Base-by-base conservation (phyloP, 1,139 yeast species). In the Lodderomyces theae region DNA sequence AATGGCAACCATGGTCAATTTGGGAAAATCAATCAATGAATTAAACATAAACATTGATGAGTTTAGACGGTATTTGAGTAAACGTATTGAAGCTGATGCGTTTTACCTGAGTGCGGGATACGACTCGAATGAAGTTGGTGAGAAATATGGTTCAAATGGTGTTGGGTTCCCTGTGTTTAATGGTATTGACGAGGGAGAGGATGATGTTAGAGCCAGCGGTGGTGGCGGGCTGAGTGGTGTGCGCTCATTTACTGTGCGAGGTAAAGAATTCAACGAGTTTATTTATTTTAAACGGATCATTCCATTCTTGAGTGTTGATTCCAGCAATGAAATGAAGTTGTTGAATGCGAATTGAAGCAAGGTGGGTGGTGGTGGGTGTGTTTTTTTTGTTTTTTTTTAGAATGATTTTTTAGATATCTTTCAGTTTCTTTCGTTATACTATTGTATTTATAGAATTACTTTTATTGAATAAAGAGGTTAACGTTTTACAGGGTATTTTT, bases 1-100 rank as follows among this genome's bases (percentile, higher is more conserved):
- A 4, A 13, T 28, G 18, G n/a, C 42, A 24, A 48, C 46, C 17
- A 50, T 53, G 55, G 42, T 56, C 8, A 63, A 76, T 45, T 64
- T 82, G 23, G 90, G 89, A 7, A 72, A 79, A 43, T 69, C 86
- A n/a, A 56, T 85, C 41, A 78, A 79, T 47, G 92, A 85, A 53
- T 80, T 88, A 82, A 73, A 74, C 42, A 41, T 50, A 3, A 60
- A 72, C 29, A 80, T 82, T 22, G 66, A 69, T 3, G 86, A 82
- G 52, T 82, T 80, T 56, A 85, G 81, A 51, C 60, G 61, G 34
- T 84, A 72, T 54, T 68, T 81, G 51, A 61, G 68, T 37, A 56
- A 54, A 16, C 59, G 66, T 38, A 61, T 69, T 29, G 73, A 67
- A 41, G 51, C 59, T 11, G 74, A 69, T 46, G 31, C 31, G 15